A percentile compares a stretch with the other conserved stretches of the same genome.
Conservation (phyloP, 805 yeast genomes). For the Hanseniaspora guilliermondii region DNA sequence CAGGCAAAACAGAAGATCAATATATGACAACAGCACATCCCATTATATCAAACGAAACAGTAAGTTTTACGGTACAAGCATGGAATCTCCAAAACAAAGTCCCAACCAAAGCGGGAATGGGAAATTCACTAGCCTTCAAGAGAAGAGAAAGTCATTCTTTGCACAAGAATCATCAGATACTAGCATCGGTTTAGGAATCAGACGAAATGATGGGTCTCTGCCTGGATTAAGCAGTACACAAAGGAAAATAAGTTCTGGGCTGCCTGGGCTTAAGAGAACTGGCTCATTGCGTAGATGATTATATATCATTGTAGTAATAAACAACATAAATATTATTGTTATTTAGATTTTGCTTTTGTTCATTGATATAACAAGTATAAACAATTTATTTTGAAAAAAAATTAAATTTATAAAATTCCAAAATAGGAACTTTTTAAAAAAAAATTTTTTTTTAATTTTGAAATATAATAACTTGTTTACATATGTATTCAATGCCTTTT, state of each 20-base stretch:
- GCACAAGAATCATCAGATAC: neutral
- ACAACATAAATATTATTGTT: no score
- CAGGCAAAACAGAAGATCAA: neutral
- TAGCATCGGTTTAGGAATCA: neutral
- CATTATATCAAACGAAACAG: slow-evolving; percentile 4
- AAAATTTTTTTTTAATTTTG: no score
- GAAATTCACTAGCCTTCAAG: neutral
- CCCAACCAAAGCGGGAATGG: neutral
- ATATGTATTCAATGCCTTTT: neutral
- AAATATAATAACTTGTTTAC: no score
- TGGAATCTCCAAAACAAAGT: neutral
- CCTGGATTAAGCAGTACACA: neutral
- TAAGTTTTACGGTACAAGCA: slow-evolving; percentile 4
- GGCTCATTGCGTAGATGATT: slow-evolving; percentile 5
- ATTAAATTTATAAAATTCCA: no score
- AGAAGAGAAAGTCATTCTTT: slow-evolving; percentile 8
- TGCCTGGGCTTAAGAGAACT: slow-evolving; percentile 3
- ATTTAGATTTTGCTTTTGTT: no score
- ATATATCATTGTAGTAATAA: neutral
- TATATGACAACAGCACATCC: slow-evolving; percentile 1
- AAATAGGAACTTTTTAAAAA: no score
- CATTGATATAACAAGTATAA: no score
- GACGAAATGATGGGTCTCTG: neutral
- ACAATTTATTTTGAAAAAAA: no score
- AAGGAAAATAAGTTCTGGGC: neutral